Evolutionary conservation across 1,139 yeast genomes (phyloP).

Genomic region (Debaryomyces robertsiae): DNA sequence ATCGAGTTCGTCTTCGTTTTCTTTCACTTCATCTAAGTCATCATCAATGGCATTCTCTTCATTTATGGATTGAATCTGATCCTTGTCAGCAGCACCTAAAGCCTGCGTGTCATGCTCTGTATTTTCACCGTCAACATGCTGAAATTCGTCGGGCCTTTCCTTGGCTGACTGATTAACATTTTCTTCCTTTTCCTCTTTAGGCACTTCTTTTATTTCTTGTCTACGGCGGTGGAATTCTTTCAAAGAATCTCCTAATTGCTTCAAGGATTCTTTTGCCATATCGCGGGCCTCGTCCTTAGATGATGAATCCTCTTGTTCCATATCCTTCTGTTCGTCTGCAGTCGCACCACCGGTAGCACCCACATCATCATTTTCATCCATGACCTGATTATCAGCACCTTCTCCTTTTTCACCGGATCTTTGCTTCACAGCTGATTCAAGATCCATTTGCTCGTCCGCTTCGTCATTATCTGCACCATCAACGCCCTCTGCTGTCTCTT

Average conservation of each 20-base stretch:
- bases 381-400: slow-evolving; percentile 72
- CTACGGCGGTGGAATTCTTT: slow-evolving; percentile 91
- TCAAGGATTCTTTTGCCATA: slow-evolving; percentile 77
- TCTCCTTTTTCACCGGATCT: slow-evolving; percentile 71
- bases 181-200: slow-evolving; percentile 46
- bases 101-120: slow-evolving; percentile 85
- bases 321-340: slow-evolving; percentile 46
- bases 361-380: slow-evolving; percentile 67
- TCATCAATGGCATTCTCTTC: slow-evolving; percentile 89
- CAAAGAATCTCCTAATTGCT: slow-evolving; percentile 86
- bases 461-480: slow-evolving; percentile 56
- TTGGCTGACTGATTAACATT: slow-evolving; percentile 54
- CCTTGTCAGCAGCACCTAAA: slow-evolving; percentile 83
- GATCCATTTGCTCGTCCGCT: slow-evolving; percentile 55
- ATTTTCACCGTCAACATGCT: slow-evolving; percentile 85
- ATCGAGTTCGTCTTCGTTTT: slow-evolving; percentile 21
- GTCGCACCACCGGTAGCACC: slow-evolving; percentile 72
- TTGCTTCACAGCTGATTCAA: slow-evolving; percentile 71
- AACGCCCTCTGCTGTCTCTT: slow-evolving; percentile 41
- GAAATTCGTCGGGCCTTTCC: slow-evolving; percentile 83
- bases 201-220: slow-evolving; percentile 76
- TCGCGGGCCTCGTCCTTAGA: slow-evolving; percentile 64
- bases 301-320: slow-evolving; percentile 30
- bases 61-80: slow-evolving; percentile 74
- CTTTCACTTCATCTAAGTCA: slow-evolving; percentile 34